Evolutionary conservation across 176 grass and related monocot species (phyloP).

Genomic region (Dactylis glomerata): DNA sequence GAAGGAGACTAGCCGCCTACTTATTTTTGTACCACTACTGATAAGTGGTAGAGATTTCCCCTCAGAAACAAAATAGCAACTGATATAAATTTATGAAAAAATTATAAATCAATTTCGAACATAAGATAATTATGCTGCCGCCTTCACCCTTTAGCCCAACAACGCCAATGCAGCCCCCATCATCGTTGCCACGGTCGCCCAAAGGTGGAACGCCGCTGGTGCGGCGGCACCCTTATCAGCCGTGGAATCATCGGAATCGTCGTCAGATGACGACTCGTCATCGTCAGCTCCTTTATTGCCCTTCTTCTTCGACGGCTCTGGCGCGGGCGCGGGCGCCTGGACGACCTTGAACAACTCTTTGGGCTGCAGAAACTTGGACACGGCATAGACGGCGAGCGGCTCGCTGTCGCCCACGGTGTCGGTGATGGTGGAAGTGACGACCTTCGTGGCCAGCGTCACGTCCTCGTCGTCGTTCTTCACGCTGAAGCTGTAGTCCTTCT

Average conservation of each 20-base stretch:
- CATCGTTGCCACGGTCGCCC: background rate
- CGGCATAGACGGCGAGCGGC: conserved; percentile 59
- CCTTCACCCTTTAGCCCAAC: conserved; percentile 3
- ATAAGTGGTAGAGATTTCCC: background rate
- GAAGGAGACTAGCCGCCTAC: background rate
- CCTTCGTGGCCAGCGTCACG: conserved; percentile 50
- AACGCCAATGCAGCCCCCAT: conserved; percentile 2
- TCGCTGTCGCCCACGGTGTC: conserved; percentile 57
- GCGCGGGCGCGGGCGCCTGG: conserved; percentile 32
- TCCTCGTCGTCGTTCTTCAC: conserved; percentile 54
- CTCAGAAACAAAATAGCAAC: background rate
- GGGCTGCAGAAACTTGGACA: conserved; percentile 66
- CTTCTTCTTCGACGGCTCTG: conserved; percentile 49
- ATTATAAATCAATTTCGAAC: background rate
- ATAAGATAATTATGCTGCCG: background rate
- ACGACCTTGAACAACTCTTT: conserved; percentile 66
- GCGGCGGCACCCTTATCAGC: conserved; percentile 33
- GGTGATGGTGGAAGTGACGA: conserved; percentile 32
- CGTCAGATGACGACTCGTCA: background rate
- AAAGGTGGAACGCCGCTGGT: background rate
- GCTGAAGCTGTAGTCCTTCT: conserved; percentile 66
- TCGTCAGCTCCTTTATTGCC: background rate
- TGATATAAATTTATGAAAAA: background rate
- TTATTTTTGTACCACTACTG: background rate
- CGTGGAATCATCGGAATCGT: conserved; percentile 9